Conservation (phyloP, 371 early-diverging fungal species). For the Nosema muscidifuracis region DNA sequence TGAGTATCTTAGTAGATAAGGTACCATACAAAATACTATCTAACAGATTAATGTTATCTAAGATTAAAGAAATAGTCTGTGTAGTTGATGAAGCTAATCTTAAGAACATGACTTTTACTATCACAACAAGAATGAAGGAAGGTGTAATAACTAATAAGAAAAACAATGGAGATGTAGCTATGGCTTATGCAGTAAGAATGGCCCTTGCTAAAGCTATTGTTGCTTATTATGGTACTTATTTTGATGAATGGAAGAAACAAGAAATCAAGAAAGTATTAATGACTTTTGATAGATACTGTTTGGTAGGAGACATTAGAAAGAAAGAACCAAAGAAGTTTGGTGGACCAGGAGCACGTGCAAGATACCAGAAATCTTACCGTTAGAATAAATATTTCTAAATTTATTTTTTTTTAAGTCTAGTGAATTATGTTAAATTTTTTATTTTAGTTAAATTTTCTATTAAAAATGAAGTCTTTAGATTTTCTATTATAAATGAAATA, state of each 20-base stretch:
- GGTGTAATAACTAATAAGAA: slow-evolving; percentile 64
- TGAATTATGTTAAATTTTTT: no score
- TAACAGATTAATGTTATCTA: slow-evolving; percentile 87
- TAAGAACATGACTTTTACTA: slow-evolving; percentile 85
- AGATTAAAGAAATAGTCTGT: slow-evolving; percentile 94
- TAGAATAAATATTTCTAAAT: slow-evolving; percentile 49
- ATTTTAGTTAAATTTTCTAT: no score
- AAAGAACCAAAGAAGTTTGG: slow-evolving; percentile 99
- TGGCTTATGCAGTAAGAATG: slow-evolving; percentile 95
- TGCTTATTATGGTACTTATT: slow-evolving; percentile 96
- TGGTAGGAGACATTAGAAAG: slow-evolving; percentile 97
- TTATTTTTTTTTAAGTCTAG: no score
- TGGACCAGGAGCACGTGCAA: slow-evolving; percentile 98
- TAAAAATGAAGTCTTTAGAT: no score
- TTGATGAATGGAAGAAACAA: slow-evolving; percentile 97
- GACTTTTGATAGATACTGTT: slow-evolving; percentile 90
- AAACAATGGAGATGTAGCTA: slow-evolving; percentile 79
- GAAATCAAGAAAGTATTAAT: slow-evolving; percentile 89
- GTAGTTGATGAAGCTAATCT: slow-evolving; percentile 88
- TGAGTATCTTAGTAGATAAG: slow-evolving; percentile 85
- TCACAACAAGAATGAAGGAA: slow-evolving; percentile 69
- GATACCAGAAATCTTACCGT: slow-evolving; percentile 66
- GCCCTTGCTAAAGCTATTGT: slow-evolving; percentile 96
- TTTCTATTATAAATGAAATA: no score
- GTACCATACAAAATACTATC: slow-evolving; percentile 85